Percentiles rank a stretch among this genome's conserved stretches.
Evolutionary conservation across 2,329 filamentous ascomycete genomes (phyloP).

Genomic region (Coniosporium tulheliwenetii): DNA sequence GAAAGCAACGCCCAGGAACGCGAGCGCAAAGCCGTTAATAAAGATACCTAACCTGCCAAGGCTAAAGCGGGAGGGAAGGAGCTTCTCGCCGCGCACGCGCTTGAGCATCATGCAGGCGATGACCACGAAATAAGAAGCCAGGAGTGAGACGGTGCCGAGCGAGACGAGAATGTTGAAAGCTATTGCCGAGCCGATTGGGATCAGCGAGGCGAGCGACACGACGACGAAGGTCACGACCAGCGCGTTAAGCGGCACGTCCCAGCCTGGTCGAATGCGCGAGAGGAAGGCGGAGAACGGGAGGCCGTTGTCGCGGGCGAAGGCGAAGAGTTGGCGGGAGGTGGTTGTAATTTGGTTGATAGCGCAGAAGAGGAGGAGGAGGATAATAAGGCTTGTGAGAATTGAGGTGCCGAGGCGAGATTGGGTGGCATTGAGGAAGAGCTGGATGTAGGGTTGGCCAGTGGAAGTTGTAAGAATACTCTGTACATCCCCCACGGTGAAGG

Average conservation of each 20-base stretch:
- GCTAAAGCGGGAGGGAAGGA: slow-evolving; percentile 14
- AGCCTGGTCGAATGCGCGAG: slow-evolving; percentile 11
- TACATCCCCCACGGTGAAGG: slow-evolving; percentile 14
- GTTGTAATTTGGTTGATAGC: slow-evolving; percentile 16
- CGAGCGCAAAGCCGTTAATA: slow-evolving; percentile 16
- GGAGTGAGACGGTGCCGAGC: slow-evolving; percentile 19
- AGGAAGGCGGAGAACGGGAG: slow-evolving; percentile 19
- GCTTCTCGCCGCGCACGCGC: slow-evolving; percentile 12
- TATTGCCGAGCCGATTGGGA: slow-evolving; percentile 18
- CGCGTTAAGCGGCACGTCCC: slow-evolving; percentile 16
- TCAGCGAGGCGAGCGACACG: slow-evolving; percentile 13
- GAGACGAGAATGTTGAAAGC: slow-evolving; percentile 28
- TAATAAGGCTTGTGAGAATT: slow-evolving; percentile 14
- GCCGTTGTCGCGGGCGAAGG: slow-evolving; percentile 11
- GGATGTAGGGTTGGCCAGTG: slow-evolving; percentile 13
- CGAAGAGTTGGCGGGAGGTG: slow-evolving; percentile 17
- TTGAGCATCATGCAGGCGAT: slow-evolving; percentile 16
- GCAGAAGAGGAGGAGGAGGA: slow-evolving; percentile 15
- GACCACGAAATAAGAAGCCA: slow-evolving; percentile 15
- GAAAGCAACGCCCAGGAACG: slow-evolving; percentile 14
- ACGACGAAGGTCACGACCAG: slow-evolving; percentile 13
- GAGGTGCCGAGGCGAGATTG: slow-evolving; percentile 13
- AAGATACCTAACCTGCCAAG: slow-evolving; percentile 16
- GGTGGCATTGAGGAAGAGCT: slow-evolving; percentile 14
- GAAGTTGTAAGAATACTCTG: slow-evolving; percentile 4